phyloP scores from a whole-genome alignment of 192 early-diverging fungal genomes.

The Coemansia sp. region DNA sequence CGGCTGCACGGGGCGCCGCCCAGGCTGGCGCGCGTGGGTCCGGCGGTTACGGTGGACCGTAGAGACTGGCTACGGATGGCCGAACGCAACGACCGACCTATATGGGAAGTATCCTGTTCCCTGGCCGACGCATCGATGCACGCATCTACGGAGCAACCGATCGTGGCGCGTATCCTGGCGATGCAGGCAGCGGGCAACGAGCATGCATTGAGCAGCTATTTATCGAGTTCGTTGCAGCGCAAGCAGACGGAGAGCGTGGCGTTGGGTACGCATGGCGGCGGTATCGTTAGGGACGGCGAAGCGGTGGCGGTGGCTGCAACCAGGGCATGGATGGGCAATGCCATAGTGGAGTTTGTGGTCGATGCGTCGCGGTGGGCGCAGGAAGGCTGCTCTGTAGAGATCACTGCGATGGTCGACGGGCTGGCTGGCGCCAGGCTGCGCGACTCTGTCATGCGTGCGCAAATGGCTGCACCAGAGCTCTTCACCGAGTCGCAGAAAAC shows the following conservation, averaged over 20 bases:
- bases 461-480: constrained; percentile 40
- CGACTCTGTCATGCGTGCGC: constrained; percentile 17
- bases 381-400: constrained; percentile 16
- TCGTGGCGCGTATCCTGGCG: constrained; percentile 24
- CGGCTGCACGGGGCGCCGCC: constrained; percentile 46
- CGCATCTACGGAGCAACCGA: constrained; percentile 5
- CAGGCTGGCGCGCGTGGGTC: constrained; percentile 38
- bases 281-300: constrained; percentile 52
- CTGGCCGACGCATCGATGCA: background rate
- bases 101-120: constrained; percentile 25
- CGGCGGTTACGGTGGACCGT: constrained; percentile 35
- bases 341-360: constrained; percentile 42
- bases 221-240: constrained; percentile 41
- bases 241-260: constrained; percentile 33
- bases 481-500: constrained; percentile 26
- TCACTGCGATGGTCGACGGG: constrained; percentile 13
- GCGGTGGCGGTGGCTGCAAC: constrained; percentile 29
- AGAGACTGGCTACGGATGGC: constrained; percentile 26
- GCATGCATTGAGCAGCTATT: constrained; percentile 30
- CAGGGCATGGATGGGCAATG: constrained; percentile 31
- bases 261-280: constrained; percentile 46
- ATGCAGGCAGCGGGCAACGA: constrained; percentile 10
- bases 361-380: constrained; percentile 41
- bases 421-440: constrained; percentile 12
- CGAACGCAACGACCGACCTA: background rate